Evolutionary conservation across 202 grass and related monocot genomes (phyloP), one percentile per base, ranked within the genome.

Genomic region (Carex arenaria): DNA sequence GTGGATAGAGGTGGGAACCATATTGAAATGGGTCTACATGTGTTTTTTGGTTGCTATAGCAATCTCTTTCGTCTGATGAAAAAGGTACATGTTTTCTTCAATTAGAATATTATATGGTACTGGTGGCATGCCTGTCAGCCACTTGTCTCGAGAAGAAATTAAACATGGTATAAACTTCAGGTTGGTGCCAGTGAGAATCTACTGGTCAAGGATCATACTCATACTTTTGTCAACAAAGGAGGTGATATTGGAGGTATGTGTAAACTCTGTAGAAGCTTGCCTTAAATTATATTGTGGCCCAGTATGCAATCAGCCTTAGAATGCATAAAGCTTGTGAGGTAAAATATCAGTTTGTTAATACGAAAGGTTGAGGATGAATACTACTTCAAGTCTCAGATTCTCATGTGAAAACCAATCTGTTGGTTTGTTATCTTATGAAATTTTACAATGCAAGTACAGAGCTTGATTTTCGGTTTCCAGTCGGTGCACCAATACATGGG

Each of bases 1-100:
- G 95, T 98, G 0, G 92, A 98, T 78, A 98, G 82, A 67, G 64
- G 53, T 60, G 95, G 95, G 54, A 98, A 98, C 81, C 95, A 98
- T 92, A 98, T 98, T 11, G 95, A 98, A 84, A 98, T 98, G 95
- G 95, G 95, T 9, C 68, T 95, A 36, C 95, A 98, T 34, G 95
- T 98, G 57, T 98, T 98, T 78, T 98, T 98, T 20, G 95, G 95
- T 57, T 98, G 95, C 83, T 98, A 98, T 76, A 98, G 91, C 85
- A 98, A 98, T 89, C 90, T 98, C 61, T 98, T 95, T 85, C 95
- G 95, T 31, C 90, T 98, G 22, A 87, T 98, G 90, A 98, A 95
- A 88, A 98, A 98, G 92, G 94, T 97, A 86, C 1, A 55, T 51
- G 36, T 10, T 82, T 61, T 83, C 1, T 80, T 57, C 34, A 62